A percentile compares a stretch with the other conserved stretches of the same genome.
Evolutionary conservation across 2,329 filamentous ascomycete species (phyloP).

Genomic region (Aspergillus sp.): DNA sequence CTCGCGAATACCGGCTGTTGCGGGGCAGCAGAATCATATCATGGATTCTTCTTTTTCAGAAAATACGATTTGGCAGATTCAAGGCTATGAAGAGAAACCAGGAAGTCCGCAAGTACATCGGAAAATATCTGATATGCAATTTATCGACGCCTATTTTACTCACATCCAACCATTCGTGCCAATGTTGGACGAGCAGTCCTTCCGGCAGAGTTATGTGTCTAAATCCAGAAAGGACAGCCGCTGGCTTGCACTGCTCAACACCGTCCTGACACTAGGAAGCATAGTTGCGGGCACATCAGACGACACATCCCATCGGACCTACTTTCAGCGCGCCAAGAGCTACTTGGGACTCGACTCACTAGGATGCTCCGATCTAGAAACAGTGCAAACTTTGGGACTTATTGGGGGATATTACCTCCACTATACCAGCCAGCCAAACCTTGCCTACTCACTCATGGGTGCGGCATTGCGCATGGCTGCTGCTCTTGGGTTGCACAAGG

Average conservation of each 20-base stretch:
- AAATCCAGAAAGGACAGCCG: constrained; percentile 61
- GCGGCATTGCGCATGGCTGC: constrained; percentile 71
- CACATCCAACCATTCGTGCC: constrained; percentile 68
- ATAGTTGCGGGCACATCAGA: constrained; percentile 60
- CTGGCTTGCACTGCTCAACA: constrained; percentile 70
- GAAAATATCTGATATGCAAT: constrained; percentile 59
- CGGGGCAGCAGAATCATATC: constrained; percentile 7
- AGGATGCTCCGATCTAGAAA: constrained; percentile 67
- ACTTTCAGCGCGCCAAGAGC: constrained; percentile 64
- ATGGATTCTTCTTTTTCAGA: constrained; percentile 13
- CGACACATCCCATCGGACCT: constrained; percentile 64
- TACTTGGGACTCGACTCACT: constrained; percentile 64
- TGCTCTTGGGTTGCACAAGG: constrained; percentile 66
- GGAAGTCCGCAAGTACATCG: constrained; percentile 47
- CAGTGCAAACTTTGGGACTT: constrained; percentile 65
- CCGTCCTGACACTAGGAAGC: constrained; percentile 71
- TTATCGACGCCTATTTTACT: constrained; percentile 73
- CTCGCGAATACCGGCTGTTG: constrained; percentile 31
- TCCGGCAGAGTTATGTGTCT: constrained; percentile 61
- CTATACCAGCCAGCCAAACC: constrained; percentile 72
- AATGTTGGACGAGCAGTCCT: constrained; percentile 67
- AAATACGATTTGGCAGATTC: constrained; percentile 21
- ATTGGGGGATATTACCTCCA: constrained; percentile 74
- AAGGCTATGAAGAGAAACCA: constrained; percentile 22
- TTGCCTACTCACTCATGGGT: constrained; percentile 69